Conservation (phyloP, 306 rosid genomes). For the Cyamopsis tetragonoloba region DNA sequence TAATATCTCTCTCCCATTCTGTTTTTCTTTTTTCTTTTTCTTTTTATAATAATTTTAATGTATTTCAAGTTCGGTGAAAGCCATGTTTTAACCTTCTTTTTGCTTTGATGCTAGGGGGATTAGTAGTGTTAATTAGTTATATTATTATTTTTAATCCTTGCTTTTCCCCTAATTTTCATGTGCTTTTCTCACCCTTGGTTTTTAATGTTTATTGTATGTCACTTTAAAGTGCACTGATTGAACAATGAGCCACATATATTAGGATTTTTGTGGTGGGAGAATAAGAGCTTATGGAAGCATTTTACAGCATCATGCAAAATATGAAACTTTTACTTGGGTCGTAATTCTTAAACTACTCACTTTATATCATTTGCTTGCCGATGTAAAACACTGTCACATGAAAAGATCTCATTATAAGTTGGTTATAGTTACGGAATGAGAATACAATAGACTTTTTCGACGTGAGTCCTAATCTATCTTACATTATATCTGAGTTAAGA, state of each 20-base stretch:
- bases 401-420: neutral
- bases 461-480: too few species aligned
- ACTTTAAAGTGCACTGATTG: slow-evolving; percentile 16
- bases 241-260: slow-evolving; percentile 23
- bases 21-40: slow-evolving; percentile 19
- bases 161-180: neutral
- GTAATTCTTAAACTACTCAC: neutral
- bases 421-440: too few species aligned
- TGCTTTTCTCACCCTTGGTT: slow-evolving; percentile 19
- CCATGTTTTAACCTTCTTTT: slow-evolving; percentile 29
- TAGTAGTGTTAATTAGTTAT: slow-evolving; percentile 25
- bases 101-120: slow-evolving; percentile 30
- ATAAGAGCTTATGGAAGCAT: slow-evolving; percentile 23
- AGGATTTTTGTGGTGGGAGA: slow-evolving; percentile 25
- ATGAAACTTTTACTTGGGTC: neutral
- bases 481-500: too few species aligned
- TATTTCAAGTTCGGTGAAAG: slow-evolving; percentile 29
- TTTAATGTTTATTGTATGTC: slow-evolving; percentile 25
- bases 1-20: slow-evolving; percentile 40
- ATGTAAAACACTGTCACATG: neutral
- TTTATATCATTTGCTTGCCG: neutral
- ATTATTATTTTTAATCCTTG: slow-evolving; percentile 20
- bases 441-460: too few species aligned
- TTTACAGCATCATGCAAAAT: slow-evolving; percentile 4
- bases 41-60: too few species aligned